Evolutionary conservation across 352 stramenopile genomes (phyloP).

Genomic region (Globisporangium solare): DNA sequence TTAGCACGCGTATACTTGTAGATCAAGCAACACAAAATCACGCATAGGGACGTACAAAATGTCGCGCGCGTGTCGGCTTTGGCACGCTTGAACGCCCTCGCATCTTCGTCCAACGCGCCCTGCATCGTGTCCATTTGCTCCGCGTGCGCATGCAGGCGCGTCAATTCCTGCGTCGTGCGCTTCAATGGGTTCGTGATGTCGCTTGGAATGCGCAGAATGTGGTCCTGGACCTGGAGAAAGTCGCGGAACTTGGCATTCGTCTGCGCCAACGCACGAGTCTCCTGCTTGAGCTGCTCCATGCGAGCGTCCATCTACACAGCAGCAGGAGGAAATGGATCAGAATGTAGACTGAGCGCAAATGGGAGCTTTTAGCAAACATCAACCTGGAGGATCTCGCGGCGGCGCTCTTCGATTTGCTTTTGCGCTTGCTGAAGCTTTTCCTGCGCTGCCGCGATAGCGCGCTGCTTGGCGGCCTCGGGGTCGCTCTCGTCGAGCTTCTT

Average conservation of each 20-base stretch:
- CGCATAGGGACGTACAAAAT: constrained; percentile 1
- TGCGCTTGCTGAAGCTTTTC: background rate
- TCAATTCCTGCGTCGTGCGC: constrained; percentile 4
- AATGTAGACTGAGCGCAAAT: too few species aligned
- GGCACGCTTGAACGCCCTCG: constrained; percentile 2
- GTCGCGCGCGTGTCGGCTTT: constrained; percentile 3
- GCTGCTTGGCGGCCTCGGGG: constrained; percentile 2
- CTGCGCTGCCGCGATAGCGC: background rate
- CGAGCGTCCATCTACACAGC: constrained; percentile 4
- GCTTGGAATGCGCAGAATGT: constrained; percentile 1
- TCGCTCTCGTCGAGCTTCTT: constrained; percentile 7
- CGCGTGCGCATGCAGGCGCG: background rate
- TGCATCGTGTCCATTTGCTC: background rate
- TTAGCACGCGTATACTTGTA: too few species aligned
- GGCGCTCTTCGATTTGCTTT: background rate
- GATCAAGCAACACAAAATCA: background rate
- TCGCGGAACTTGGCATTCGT: background rate
- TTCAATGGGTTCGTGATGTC: background rate
- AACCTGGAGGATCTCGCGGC: constrained; percentile 5
- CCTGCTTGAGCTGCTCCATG: background rate
- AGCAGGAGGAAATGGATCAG: background rate
- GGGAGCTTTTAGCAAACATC: too few species aligned
- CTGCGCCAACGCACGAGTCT: constrained; percentile 1
- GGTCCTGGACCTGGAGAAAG: background rate
- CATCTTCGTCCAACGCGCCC: background rate